These are phyloP conservation scores for Penicillium sp. DNA, from an alignment of 2,329 filamentous ascomycete species.

Conservation along the genomic window DNA sequence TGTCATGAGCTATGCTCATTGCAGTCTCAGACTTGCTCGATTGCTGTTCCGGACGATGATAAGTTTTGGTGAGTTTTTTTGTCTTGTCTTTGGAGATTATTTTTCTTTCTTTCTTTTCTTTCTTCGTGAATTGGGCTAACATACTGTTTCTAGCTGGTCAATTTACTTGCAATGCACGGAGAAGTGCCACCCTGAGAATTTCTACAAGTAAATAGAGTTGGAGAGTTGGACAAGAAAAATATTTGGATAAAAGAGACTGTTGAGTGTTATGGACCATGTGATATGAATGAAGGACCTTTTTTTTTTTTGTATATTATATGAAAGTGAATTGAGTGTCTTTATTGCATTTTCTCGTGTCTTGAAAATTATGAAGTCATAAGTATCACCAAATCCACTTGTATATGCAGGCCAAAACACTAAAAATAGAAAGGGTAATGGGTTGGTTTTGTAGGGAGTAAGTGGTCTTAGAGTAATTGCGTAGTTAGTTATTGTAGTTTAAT, in stretches of 20 bases:
- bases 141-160: constrained; percentile 14
- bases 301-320: neutral
- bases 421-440: too few relatives aligned
- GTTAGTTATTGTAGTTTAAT: neutral
- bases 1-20: constrained; percentile 29
- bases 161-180: constrained; percentile 21
- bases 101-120: neutral
- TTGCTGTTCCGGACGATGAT: constrained; percentile 29
- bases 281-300: neutral
- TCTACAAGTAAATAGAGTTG: constrained; percentile 3
- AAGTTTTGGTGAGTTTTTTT: constrained; percentile 24
- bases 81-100: too few relatives aligned
- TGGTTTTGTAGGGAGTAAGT: neutral
- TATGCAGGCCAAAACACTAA: too few relatives aligned
- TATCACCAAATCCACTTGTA: too few relatives aligned
- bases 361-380: too few relatives aligned
- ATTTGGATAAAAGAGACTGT: neutral
- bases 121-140: neutral
- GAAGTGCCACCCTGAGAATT: constrained; percentile 19
- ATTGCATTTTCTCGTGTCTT: neutral
- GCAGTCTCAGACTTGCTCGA: constrained; percentile 24
- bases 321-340: neutral
- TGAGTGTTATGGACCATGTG: constrained; percentile 3
- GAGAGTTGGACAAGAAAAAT: neutral
- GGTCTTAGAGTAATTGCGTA: neutral